Conservation (phyloP, 306 rosid genomes). For the Sphenostylis stenocarpa region DNA sequence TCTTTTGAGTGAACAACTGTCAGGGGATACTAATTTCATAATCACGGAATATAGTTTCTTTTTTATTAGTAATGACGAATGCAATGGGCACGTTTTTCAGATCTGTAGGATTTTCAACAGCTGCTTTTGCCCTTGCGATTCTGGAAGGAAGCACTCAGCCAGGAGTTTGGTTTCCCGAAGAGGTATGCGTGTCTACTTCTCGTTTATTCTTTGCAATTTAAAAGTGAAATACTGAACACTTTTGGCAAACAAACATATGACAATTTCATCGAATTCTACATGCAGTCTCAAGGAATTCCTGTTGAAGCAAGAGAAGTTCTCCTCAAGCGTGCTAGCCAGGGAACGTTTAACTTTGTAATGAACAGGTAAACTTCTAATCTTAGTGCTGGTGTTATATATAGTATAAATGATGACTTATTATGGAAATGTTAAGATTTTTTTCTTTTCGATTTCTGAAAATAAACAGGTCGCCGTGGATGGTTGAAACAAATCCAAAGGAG, state of each 20-base stretch:
- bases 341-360: conserved; percentile 78
- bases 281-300: conserved; percentile 83
- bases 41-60: neutral
- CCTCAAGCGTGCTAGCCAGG: conserved; percentile 82
- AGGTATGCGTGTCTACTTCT: conserved; percentile 47
- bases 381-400: neutral
- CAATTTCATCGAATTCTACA: conserved; percentile 22
- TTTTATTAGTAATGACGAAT: conserved; percentile 13
- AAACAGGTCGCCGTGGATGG: conserved; percentile 87
- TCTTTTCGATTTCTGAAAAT: conserved; percentile 1
- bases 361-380: conserved; percentile 53
- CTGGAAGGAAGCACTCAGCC: conserved; percentile 94
- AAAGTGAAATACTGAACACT: neutral
- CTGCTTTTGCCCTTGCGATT: conserved; percentile 87
- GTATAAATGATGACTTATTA: neutral
- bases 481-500: conserved; percentile 89
- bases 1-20: neutral
- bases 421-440: conserved; percentile 2
- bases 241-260: conserved; percentile 9
- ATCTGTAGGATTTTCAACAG: conserved; percentile 72
- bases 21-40: neutral
- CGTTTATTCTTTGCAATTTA: neutral
- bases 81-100: conserved; percentile 42
- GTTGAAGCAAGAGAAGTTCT: conserved; percentile 85
- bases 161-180: conserved; percentile 99